Evolutionary conservation across 768 basidiomycete genomes (phyloP).

Genomic region (Leccinum barrowsii): DNA sequence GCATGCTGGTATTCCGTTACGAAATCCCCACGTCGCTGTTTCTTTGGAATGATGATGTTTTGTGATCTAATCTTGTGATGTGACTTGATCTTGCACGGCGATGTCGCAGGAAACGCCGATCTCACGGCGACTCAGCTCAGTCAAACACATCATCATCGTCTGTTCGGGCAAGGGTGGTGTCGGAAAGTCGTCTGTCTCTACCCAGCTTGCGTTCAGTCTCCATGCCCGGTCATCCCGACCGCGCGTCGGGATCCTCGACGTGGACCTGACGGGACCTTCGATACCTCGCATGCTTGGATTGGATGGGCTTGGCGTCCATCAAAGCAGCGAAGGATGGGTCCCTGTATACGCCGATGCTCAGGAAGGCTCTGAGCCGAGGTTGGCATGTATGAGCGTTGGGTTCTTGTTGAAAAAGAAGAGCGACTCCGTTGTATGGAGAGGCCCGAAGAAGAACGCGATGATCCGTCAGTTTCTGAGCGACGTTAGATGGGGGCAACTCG

Average conservation of each 20-base stretch:
- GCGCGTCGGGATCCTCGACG: conserved; percentile 86
- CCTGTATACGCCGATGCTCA: conserved; percentile 85
- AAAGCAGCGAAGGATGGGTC: conserved; percentile 95
- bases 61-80: background rate
- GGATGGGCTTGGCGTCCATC: conserved; percentile 83
- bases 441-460: conserved; percentile 99
- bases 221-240: conserved; percentile 62
- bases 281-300: conserved; percentile 94
- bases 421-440: conserved; percentile 96
- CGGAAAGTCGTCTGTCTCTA: conserved; percentile 95
- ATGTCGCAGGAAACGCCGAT: conserved; percentile 54
- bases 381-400: conserved; percentile 96
- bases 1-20: background rate
- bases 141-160: conserved; percentile 89
- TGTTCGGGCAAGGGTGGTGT: conserved; percentile 97
- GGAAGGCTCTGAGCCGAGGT: conserved; percentile 53
- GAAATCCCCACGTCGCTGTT: conserved; percentile 1
- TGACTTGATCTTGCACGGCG: background rate
- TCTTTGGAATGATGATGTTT: background rate
- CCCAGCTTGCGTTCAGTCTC: conserved; percentile 87
- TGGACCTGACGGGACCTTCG: conserved; percentile 92
- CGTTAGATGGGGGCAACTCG: conserved; percentile 92
- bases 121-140: conserved; percentile 61
- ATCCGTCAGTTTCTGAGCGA: conserved; percentile 93
- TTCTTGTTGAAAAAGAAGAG: conserved; percentile 87